phyloP scores from a whole-genome alignment of 331 rosid species.

The Erythrophleum ivorense region DNA sequence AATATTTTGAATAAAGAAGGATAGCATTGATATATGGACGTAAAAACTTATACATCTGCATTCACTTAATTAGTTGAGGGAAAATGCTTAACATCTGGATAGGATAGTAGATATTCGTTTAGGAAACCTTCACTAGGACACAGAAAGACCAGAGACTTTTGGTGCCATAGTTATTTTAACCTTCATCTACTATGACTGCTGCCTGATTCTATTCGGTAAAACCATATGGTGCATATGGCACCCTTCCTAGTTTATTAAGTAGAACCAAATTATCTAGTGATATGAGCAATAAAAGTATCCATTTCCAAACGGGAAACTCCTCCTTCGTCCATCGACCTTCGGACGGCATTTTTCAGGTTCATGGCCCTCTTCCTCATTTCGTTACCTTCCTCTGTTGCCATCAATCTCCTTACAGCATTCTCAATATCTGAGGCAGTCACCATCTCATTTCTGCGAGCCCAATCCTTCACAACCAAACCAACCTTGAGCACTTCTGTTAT shows the following conservation, averaged over 20 bases:
- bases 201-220: not conserved
- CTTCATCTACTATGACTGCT: not conserved
- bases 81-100: not conserved
- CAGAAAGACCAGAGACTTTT: not conserved
- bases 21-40: not conserved
- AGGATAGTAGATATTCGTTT: not conserved
- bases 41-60: not conserved
- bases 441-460: slow-evolving; percentile 37
- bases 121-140: not conserved
- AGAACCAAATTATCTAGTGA: slow-evolving; percentile 34
- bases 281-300: slow-evolving; percentile 54
- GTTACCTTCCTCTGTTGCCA: slow-evolving; percentile 49
- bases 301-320: slow-evolving; percentile 54
- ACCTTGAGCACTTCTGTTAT: slow-evolving; percentile 50
- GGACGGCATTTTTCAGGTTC: slow-evolving; percentile 40
- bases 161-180: not conserved
- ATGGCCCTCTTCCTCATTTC: slow-evolving; percentile 48
- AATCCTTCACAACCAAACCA: slow-evolving; percentile 49
- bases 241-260: not conserved
- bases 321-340: slow-evolving; percentile 44
- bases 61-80: not conserved
- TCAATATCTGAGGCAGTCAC: slow-evolving; percentile 35
- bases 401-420: slow-evolving; percentile 43
- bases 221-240: no score
- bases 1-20: not conserved